Evolutionary conservation across 345 rosid species (phyloP).

Genomic region (Sonneratia caseolaris): DNA sequence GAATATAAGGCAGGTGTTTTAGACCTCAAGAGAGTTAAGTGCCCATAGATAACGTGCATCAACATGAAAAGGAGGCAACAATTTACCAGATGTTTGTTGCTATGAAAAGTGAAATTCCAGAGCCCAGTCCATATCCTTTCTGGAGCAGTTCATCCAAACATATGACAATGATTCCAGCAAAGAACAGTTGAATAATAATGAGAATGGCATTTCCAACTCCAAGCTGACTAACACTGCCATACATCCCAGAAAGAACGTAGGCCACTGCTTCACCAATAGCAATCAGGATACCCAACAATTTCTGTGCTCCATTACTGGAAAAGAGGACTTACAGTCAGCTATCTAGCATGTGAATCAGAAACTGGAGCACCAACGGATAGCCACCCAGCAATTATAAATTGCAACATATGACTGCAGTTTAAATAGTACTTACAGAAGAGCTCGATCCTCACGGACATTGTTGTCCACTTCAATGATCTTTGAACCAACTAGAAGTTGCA

Average conservation of each 20-base stretch:
- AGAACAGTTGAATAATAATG: conserved; percentile 68
- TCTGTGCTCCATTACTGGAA: conserved; percentile 75
- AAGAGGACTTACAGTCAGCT: conserved; percentile 1
- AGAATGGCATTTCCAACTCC: conserved; percentile 82
- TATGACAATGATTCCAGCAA: conserved; percentile 75
- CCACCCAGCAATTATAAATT: background rate
- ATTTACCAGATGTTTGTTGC: conserved; percentile 78
- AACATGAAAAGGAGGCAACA: background rate
- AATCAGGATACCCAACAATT: conserved; percentile 64
- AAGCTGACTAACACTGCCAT: conserved; percentile 68
- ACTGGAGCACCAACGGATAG: background rate
- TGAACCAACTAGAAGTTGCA: conserved; percentile 72
- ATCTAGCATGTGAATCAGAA: background rate
- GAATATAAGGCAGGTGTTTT: background rate
- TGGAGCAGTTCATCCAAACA: conserved; percentile 83
- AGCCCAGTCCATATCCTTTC: conserved; percentile 75
- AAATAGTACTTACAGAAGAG: conserved; percentile 47
- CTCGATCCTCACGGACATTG: conserved; percentile 71
- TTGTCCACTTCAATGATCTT: conserved; percentile 72
- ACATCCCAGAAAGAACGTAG: conserved; percentile 78
- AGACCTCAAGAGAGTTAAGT: background rate
- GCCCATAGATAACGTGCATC: background rate
- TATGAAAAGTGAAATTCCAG: conserved; percentile 83
- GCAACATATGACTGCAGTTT: background rate
- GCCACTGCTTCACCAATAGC: conserved; percentile 83